These are phyloP conservation scores for Hyaloscypha bicolor DNA, from an alignment of 495 filamentous ascomycete species.

Conservation along the genomic window DNA sequence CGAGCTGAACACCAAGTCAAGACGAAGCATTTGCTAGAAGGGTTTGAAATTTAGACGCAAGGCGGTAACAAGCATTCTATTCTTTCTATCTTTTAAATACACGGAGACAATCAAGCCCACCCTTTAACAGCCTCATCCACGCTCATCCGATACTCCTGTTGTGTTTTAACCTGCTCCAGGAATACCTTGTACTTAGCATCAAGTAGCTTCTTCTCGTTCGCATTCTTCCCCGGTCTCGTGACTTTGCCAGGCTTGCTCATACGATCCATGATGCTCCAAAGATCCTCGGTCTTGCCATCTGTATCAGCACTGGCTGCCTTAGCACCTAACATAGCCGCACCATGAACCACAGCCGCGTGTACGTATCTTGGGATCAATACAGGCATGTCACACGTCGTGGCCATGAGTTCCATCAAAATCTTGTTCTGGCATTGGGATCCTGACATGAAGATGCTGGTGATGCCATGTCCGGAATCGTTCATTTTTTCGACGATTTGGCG, in stretches of 20 bases:
- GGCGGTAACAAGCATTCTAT: neutral
- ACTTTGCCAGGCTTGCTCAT: constrained; percentile 94
- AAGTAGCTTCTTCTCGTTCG: constrained; percentile 75
- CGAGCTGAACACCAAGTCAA: too few relatives aligned
- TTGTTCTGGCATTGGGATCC: constrained; percentile 96
- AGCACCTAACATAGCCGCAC: constrained; percentile 94
- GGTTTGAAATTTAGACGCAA: too few relatives aligned
- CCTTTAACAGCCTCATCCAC: constrained; percentile 64
- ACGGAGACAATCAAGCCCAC: constrained; percentile 38
- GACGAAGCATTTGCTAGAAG: too few relatives aligned
- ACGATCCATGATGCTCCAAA: constrained; percentile 97
- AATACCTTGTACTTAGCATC: constrained; percentile 85
- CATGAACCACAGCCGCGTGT: constrained; percentile 93
- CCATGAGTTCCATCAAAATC: constrained; percentile 86
- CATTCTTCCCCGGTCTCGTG: constrained; percentile 69
- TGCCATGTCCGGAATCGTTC: constrained; percentile 81
- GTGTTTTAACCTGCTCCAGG: constrained; percentile 73
- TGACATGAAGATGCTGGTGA: constrained; percentile 96
- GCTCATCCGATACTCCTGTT: constrained; percentile 69
- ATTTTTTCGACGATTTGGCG: constrained; percentile 92
- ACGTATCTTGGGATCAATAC: constrained; percentile 91
- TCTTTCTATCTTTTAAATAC: neutral
- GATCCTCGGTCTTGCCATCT: constrained; percentile 77
- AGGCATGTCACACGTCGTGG: constrained; percentile 86
- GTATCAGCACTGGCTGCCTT: constrained; percentile 82